phyloP scores from a whole-genome alignment of 1,284 basidiomycete genomes.

The Prillingera fragicola region DNA sequence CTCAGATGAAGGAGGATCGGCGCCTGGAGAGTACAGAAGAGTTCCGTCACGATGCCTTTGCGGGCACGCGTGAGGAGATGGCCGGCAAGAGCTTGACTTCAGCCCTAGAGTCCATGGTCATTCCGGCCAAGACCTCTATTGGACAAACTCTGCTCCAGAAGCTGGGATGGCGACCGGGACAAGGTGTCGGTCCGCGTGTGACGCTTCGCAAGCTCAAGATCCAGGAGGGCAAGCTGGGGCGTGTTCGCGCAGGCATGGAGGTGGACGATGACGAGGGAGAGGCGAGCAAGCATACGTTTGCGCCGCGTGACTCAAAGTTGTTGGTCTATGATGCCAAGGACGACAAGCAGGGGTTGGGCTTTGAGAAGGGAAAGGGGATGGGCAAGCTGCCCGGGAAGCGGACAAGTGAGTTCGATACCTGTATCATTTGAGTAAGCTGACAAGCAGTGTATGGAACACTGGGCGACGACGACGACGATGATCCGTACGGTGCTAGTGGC shows the following conservation, averaged over 20 bases:
- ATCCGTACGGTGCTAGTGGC: conserved; percentile 72
- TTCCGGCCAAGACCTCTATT: conserved; percentile 52
- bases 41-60: conserved; percentile 58
- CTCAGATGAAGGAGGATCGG: conserved; percentile 66
- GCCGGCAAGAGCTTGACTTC: conserved; percentile 49
- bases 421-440: not conserved
- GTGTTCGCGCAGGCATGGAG: conserved; percentile 35
- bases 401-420: conserved; percentile 17
- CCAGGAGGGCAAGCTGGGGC: conserved; percentile 57
- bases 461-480: conserved; percentile 81
- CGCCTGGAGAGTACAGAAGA: conserved; percentile 57
- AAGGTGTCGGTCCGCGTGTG: conserved; percentile 88
- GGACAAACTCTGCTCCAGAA: conserved; percentile 81
- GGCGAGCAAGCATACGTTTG: conserved; percentile 76
- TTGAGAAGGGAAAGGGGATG: conserved; percentile 61
- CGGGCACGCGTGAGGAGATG: conserved; percentile 55
- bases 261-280: conserved; percentile 55
- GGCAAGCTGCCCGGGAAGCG: conserved; percentile 36
- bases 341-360: conserved; percentile 73
- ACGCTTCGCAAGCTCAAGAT: conserved; percentile 66
- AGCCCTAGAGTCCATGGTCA: conserved; percentile 46
- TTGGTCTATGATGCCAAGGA: conserved; percentile 63
- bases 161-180: conserved; percentile 91
- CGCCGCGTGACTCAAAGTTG: conserved; percentile 70
- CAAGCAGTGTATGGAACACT: conserved; percentile 50